Conservation (phyloP, 2,329 filamentous ascomycete species). For the Diplodia seriata region DNA sequence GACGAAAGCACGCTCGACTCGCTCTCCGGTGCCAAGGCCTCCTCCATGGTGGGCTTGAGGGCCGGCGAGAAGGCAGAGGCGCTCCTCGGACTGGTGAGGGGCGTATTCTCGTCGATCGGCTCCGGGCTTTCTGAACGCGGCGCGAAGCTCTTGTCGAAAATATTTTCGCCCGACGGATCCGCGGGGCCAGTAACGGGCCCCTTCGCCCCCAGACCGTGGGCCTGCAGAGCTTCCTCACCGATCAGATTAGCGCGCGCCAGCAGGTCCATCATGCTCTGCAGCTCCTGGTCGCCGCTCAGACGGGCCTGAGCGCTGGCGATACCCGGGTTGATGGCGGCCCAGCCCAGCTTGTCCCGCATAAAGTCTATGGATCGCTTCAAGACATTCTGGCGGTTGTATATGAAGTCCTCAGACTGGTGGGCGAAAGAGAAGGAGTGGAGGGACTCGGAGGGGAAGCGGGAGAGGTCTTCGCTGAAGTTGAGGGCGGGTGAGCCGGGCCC, state of each 20-base stretch:
- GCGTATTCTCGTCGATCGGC: slow-evolving; percentile 39
- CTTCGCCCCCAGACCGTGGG: slow-evolving; percentile 54
- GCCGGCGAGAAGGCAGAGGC: slow-evolving; percentile 23
- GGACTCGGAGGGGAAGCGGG: slow-evolving; percentile 92
- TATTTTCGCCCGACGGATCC: slow-evolving; percentile 73
- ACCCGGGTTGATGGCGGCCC: slow-evolving; percentile 75
- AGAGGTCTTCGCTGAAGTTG: slow-evolving; percentile 83
- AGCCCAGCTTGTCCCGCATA: slow-evolving; percentile 89
- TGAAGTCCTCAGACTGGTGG: slow-evolving; percentile 88
- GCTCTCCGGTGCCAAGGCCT: slow-evolving; percentile 23
- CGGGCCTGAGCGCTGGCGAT: slow-evolving; percentile 85
- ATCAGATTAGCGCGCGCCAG: slow-evolving; percentile 82
- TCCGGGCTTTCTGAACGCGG: slow-evolving; percentile 56
- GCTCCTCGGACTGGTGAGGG: slow-evolving; percentile 39
- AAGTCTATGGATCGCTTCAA: slow-evolving; percentile 94
- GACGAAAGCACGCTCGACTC: slow-evolving; percentile 30
- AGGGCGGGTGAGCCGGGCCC: slow-evolving; percentile 74
- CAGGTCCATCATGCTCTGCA: slow-evolving; percentile 89
- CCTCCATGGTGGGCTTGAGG: slow-evolving; percentile 25
- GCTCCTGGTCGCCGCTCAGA: slow-evolving; percentile 80
- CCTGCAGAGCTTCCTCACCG: slow-evolving; percentile 67
- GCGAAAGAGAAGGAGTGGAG: slow-evolving; percentile 98
- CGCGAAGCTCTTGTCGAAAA: slow-evolving; percentile 84
- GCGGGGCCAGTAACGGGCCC: slow-evolving; percentile 85
- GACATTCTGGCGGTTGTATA: slow-evolving; percentile 91